phyloP scores from a whole-genome alignment of 2,329 filamentous ascomycete species.

The Corynespora cassiicola region DNA sequence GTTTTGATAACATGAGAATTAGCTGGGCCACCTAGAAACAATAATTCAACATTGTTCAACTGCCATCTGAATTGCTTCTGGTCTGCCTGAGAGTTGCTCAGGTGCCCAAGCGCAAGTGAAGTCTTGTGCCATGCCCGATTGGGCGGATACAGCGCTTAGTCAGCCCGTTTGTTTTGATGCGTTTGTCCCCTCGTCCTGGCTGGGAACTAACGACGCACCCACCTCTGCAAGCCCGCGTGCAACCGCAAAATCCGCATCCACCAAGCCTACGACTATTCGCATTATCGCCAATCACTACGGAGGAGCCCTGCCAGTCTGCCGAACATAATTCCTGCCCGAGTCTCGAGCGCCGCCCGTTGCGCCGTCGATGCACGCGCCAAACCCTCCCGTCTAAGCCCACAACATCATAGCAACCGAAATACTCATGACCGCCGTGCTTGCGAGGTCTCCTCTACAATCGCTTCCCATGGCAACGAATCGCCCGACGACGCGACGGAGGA shows the following conservation, averaged over 20 bases:
- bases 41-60: too few species aligned
- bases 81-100: too few species aligned
- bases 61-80: too few species aligned
- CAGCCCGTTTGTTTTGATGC: conserved; percentile 20
- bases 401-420: conserved; percentile 35
- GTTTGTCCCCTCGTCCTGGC: conserved; percentile 8
- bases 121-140: conserved; percentile 14
- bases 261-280: conserved; percentile 36
- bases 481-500: conserved; percentile 52
- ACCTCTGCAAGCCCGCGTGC: conserved; percentile 31
- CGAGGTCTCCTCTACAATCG: conserved; percentile 51
- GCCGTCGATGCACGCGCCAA: conserved; percentile 44
- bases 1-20: too few species aligned
- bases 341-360: conserved; percentile 22
- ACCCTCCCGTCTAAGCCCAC: conserved; percentile 28
- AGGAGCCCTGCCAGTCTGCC: conserved; percentile 13
- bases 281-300: conserved; percentile 42
- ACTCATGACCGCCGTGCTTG: conserved; percentile 44
- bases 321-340: conserved; percentile 14
- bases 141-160: conserved; percentile 14
- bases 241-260: conserved; percentile 27
- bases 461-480: conserved; percentile 57
- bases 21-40: too few species aligned
- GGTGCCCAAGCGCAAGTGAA: too few species aligned
- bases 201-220: conserved; percentile 27